Evolutionary conservation across 805 yeast species (phyloP), one percentile per base, ranked within the genome.

Genomic region (Pichia heedii): DNA sequence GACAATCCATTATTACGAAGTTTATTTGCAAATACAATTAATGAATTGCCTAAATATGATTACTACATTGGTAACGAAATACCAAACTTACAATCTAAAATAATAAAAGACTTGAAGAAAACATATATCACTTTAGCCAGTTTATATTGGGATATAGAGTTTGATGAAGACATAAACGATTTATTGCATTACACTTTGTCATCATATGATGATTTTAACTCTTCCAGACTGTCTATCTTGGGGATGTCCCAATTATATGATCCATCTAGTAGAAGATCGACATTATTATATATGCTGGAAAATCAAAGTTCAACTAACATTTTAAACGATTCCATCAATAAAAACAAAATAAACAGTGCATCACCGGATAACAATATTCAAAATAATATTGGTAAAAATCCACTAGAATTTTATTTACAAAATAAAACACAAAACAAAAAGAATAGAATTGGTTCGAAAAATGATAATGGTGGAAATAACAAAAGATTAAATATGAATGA

Each of bases 1-100:
- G 62, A 73, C 15, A 69, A 74, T 39, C 52, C 64, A 19, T 67
- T 71, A 42, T 61, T 82, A 29, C 65, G 88, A 43, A 50, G 53
- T 20, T 52, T 60, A 21, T 71, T 77, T 44, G 60, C 70, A 3
- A 49, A 60, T 13, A 67, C 69, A 15, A 50, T 78, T 33, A 70
- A 75, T 57, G 64, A 60, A 50, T 42, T 69, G 47, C 40, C 69
- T 10, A 58, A 40, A 53, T 55, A 49, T 44, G 42, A 36, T 10
- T 46, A 41, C 33, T 57, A 42, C 39, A 46, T 49, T 11, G 50
- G 51, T 9, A 40, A 39, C 4, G 41, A 42, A 8, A 18, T 22
- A 3, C 42, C 42, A 10, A 50, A 53, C 22, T 36, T 57, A 22
- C 58, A 53, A 40, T 47, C 54, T 3, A 59, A 60, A 44, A 59